Evolutionary conservation across 2,329 filamentous ascomycete genomes (phyloP).

Genomic region (Xylaria sp.): DNA sequence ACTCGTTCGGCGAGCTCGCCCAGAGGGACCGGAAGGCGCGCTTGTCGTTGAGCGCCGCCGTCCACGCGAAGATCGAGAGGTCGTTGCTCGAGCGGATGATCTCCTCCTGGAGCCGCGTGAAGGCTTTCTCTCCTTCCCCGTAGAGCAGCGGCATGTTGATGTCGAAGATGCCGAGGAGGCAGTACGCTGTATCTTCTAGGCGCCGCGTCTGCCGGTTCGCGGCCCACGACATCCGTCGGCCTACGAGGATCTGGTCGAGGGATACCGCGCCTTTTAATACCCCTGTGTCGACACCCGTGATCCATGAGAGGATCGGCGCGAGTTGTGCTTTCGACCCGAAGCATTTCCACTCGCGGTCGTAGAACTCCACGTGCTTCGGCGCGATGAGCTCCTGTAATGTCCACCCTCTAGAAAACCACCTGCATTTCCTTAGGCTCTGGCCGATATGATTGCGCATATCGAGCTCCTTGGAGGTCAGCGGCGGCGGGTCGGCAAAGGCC

Average conservation of each 20-base stretch:
- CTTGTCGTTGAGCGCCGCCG: conserved; percentile 21
- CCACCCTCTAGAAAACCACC: conserved; percentile 35
- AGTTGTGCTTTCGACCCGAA: conserved; percentile 32
- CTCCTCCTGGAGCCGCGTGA: conserved; percentile 33
- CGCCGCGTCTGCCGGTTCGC: conserved; percentile 32
- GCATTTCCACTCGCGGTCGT: conserved; percentile 29
- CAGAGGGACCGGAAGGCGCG: conserved; percentile 32
- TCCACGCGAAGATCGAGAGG: conserved; percentile 36
- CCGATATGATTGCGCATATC: conserved; percentile 26
- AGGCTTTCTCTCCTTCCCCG: conserved; percentile 36
- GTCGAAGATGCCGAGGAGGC: conserved; percentile 37
- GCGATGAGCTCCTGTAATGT: conserved; percentile 37
- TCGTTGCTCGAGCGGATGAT: conserved; percentile 34
- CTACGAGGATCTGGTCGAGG: conserved; percentile 30
- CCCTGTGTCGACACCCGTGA: conserved; percentile 30
- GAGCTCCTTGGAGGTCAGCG: conserved; percentile 23
- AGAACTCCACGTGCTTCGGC: conserved; percentile 31
- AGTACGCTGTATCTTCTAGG: conserved; percentile 38
- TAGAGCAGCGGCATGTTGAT: conserved; percentile 40
- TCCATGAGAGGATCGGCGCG: conserved; percentile 27
- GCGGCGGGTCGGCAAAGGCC: conserved; percentile 24
- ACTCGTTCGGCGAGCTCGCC: conserved; percentile 33
- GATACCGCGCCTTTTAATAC: conserved; percentile 28
- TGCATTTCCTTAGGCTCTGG: conserved; percentile 23
- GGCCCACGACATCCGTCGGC: conserved; percentile 37